Evolutionary conservation across 495 filamentous ascomycete genomes (phyloP).

Genomic region (Lepraria neglecta): DNA sequence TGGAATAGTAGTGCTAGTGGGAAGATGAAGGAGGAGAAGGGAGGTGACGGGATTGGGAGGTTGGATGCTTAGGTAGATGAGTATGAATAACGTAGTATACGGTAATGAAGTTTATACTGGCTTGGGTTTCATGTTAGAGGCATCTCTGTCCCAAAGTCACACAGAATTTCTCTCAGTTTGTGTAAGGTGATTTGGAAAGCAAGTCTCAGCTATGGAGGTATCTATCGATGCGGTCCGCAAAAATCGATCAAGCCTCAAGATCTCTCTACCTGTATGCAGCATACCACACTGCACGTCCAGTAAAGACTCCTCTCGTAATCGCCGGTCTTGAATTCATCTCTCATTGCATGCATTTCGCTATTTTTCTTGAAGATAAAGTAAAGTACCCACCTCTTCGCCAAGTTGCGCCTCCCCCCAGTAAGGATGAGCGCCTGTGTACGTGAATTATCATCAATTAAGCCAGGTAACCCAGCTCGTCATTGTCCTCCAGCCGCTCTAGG

Average conservation of each 20-base stretch:
- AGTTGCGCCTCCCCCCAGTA: constrained; percentile 1
- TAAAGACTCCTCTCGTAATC: neutral
- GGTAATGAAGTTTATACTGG: neutral
- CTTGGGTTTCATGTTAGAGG: neutral
- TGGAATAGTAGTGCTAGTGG: constrained; percentile 19
- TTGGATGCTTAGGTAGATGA: constrained; percentile 22
- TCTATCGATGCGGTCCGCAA: constrained; percentile 9
- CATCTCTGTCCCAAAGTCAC: too few species aligned
- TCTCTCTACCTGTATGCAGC: constrained; percentile 2
- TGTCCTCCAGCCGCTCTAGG: constrained; percentile 82
- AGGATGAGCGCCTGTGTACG: neutral
- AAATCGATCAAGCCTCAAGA: neutral
- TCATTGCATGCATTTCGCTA: neutral
- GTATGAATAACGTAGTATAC: constrained; percentile 1
- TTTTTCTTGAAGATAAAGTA: neutral
- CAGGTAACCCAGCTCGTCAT: constrained; percentile 85
- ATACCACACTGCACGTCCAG: neutral
- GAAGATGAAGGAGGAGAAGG: constrained; percentile 26
- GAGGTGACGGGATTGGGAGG: constrained; percentile 29
- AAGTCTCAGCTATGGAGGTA: constrained; percentile 1
- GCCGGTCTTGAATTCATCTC: constrained; percentile 7
- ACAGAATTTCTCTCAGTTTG: too few species aligned
- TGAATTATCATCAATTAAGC: constrained; percentile 41
- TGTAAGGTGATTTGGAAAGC: too few species aligned
- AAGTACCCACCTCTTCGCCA: neutral